Conservation (phyloP, 2,329 filamentous ascomycete genomes). For the Byssothecium circinans region DNA sequence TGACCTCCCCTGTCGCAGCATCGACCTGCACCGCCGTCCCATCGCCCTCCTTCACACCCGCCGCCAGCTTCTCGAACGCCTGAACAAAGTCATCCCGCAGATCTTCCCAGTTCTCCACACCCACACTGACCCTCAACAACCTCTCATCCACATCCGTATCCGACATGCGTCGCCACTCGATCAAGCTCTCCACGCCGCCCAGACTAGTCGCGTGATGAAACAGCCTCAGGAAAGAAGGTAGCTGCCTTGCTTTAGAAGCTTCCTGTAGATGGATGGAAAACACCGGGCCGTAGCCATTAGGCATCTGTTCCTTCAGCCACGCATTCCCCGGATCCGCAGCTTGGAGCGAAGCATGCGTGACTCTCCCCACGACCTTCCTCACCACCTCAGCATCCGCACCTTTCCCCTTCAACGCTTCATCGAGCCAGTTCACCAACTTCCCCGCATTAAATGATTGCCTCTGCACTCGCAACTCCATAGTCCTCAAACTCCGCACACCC, state of each 20-base stretch:
- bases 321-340: conserved; percentile 48
- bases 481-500: conserved; percentile 81
- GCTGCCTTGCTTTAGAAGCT: conserved; percentile 60
- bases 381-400: conserved; percentile 51
- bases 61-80: conserved; percentile 29
- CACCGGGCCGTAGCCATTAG: conserved; percentile 83
- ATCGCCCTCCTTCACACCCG: not conserved
- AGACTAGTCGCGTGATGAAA: conserved; percentile 96
- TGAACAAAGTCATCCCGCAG: conserved; percentile 68
- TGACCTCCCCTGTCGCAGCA: conserved; percentile 26
- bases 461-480: conserved; percentile 78
- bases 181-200: conserved; percentile 90
- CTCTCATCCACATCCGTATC: conserved; percentile 72
- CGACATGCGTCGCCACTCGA: conserved; percentile 94
- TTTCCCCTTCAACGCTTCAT: conserved; percentile 49
- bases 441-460: conserved; percentile 74
- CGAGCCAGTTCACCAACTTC: conserved; percentile 72
- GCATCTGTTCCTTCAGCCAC: conserved; percentile 89
- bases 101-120: conserved; percentile 85
- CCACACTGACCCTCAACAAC: conserved; percentile 79
- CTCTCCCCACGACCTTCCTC: conserved; percentile 57
- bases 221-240: conserved; percentile 77
- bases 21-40: conserved; percentile 1
- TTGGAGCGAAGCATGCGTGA: conserved; percentile 83
- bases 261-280: conserved; percentile 73